Evolutionary conservation across 192 early-diverging fungal genomes (phyloP), one percentile per base, ranked within the genome.

Genomic region (Podila minutissima): DNA sequence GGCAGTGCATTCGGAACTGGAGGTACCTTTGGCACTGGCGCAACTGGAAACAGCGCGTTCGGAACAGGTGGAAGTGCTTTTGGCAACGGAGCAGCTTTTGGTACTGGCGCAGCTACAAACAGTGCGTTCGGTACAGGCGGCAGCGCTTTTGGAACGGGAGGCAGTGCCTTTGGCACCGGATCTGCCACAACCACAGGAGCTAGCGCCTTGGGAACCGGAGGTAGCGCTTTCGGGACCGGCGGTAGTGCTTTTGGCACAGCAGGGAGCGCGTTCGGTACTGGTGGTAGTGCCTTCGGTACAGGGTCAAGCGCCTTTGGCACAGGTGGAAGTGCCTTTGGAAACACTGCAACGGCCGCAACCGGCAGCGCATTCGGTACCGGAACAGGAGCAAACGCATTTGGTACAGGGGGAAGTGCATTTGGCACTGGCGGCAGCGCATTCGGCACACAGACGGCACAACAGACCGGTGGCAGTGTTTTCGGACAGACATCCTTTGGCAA

Each of bases 21-120:
- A n/a, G 72, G 74, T 11, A 49, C 75, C 1, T 79, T 79, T 62
- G 83, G 84, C 19, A 64, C 75, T 4, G 65, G 59, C 49, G 51
- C 28, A 0, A 55, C 49, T n/a, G 12, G 50, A n/a, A 53, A 26
- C 17, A 35, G 48, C 22, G 46, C 29, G 8, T 65, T 65, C 15
- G 63, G 63, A 11, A 8, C 28, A 10, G 68, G 68, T 2, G 59
- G 63, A 4, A 72, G 62, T 29, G 71, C 63, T 35, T 35, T 35
- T 35, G 33, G 33, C 33, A 35, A 35, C 3, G 33, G 33, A 35
- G 2, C 33, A 0, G 5, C 38, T 24, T 53, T 53, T 53, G 37
- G 38, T 2, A 61, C 46, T 12, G 31, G 53, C 4, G 38, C 24
- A 9, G 38, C 11, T 12, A 41, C 11, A 10, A 41, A 41, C 29